Percentiles rank a stretch among this genome's conserved stretches.
phyloP scores from a whole-genome alignment of 169 alveolate genomes.

The Cryptosporidium muris region DNA sequence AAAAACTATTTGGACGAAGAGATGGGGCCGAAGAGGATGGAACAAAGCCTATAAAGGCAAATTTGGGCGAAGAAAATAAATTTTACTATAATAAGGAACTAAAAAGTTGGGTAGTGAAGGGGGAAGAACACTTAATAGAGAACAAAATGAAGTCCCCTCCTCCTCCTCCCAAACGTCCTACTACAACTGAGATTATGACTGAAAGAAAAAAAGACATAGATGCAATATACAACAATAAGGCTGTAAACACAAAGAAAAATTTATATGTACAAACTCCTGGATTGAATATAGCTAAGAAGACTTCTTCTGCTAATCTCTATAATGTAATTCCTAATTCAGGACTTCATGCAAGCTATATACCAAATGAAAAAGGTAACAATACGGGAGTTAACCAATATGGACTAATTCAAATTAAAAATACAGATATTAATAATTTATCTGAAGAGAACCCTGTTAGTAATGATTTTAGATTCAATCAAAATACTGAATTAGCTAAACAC shows the following conservation, averaged over 20 bases:
- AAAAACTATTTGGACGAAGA: constrained; percentile 56
- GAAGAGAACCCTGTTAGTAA: too few relatives aligned
- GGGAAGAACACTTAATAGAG: constrained; percentile 58
- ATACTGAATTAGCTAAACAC: too few relatives aligned
- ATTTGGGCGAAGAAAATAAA: constrained; percentile 63
- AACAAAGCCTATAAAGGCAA: constrained; percentile 49
- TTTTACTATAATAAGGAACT: constrained; percentile 52
- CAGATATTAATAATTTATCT: too few relatives aligned
- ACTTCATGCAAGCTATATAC: neutral
- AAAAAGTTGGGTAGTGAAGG: constrained; percentile 68
- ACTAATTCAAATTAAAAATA: too few relatives aligned
- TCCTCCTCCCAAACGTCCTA: constrained; percentile 45
- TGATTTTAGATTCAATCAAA: too few relatives aligned
- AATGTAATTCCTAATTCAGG: constrained; percentile 35
- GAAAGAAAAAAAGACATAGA: constrained; percentile 29
- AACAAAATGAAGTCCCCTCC: constrained; percentile 53
- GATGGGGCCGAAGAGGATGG: constrained; percentile 62
- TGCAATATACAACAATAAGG: constrained; percentile 15
- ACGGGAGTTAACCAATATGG: too few relatives aligned
- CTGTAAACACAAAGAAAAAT: constrained; percentile 2
- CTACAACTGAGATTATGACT: constrained; percentile 32
- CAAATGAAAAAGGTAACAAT: too few relatives aligned
- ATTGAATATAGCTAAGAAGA: constrained; percentile 21
- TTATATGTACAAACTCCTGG: constrained; percentile 61
- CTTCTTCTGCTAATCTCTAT: neutral